Evolutionary conservation across 176 grass and related monocot species (phyloP).

Genomic region (Calamus simplicifolius): DNA sequence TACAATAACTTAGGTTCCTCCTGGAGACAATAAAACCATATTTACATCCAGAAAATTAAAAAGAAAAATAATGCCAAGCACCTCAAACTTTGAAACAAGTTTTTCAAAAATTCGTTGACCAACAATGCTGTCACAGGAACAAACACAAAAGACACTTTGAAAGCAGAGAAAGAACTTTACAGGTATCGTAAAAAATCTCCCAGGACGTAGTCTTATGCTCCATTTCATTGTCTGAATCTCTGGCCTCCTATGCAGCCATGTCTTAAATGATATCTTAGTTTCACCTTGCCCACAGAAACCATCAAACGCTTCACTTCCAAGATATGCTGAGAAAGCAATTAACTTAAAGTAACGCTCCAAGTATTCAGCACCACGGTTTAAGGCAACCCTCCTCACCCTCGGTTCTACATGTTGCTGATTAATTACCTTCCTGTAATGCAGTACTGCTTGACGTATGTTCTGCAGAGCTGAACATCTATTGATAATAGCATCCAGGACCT

Average conservation of each 20-base stretch:
- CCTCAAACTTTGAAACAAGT: no score
- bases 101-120: no score
- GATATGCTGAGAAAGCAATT: slow-evolving; percentile 94
- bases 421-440: slow-evolving; percentile 84
- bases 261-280: slow-evolving; percentile 77
- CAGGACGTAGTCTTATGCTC: slow-evolving; percentile 94
- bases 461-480: slow-evolving; percentile 90
- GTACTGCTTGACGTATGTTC: slow-evolving; percentile 91
- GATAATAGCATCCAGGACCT: slow-evolving; percentile 81
- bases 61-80: no score
- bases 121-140: neutral
- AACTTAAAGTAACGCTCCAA: slow-evolving; percentile 95
- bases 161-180: slow-evolving; percentile 47
- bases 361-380: slow-evolving; percentile 93
- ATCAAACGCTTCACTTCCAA: slow-evolving; percentile 92
- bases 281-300: slow-evolving; percentile 83
- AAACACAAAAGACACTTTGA: neutral
- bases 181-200: slow-evolving; percentile 75
- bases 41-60: no score
- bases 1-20: slow-evolving; percentile 58
- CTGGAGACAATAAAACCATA: slow-evolving; percentile 36
- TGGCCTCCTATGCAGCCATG: slow-evolving; percentile 74
- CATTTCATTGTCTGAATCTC: slow-evolving; percentile 99
- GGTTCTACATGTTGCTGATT: slow-evolving; percentile 89
- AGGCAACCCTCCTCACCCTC: slow-evolving; percentile 85